Conservation (phyloP, 768 basidiomycete genomes). For the Chalciporus pseudorubinellus region DNA sequence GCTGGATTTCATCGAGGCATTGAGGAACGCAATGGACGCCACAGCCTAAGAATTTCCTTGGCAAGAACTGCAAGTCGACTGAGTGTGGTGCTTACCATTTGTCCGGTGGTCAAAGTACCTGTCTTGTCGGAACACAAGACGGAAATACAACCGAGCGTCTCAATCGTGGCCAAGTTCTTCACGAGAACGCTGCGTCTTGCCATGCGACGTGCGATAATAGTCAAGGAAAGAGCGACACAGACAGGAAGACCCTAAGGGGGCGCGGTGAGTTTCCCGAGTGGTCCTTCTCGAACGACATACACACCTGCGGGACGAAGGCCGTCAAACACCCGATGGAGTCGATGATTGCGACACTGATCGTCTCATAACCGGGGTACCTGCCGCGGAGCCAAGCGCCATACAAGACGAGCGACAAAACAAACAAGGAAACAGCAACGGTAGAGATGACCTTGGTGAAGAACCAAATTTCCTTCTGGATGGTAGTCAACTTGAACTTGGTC, state of each 20-base stretch:
- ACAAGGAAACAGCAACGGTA: conserved; percentile 38
- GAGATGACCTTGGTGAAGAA: conserved; percentile 55
- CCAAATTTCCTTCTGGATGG: conserved; percentile 47
- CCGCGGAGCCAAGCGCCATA: conserved; percentile 42
- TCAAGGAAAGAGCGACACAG: conserved; percentile 50
- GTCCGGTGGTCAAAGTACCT: conserved; percentile 49
- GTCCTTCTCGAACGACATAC: not conserved
- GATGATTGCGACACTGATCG: conserved; percentile 34
- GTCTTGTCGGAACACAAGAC: conserved; percentile 57
- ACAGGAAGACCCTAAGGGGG: conserved; percentile 35
- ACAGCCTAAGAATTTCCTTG: conserved; percentile 32
- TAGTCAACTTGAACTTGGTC: conserved; percentile 44
- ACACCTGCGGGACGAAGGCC: conserved; percentile 42
- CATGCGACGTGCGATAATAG: conserved; percentile 48
- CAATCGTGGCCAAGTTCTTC: conserved; percentile 52
- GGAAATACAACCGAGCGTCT: conserved; percentile 51
- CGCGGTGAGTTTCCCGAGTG: not conserved
- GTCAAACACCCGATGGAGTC: conserved; percentile 40
- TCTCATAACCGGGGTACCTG: conserved; percentile 34
- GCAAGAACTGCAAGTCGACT: not conserved
- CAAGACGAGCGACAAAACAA: conserved; percentile 39
- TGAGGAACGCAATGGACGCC: conserved; percentile 39
- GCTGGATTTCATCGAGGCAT: conserved; percentile 19
- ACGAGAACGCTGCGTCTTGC: conserved; percentile 47
- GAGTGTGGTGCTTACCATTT: conserved; percentile 37